These are phyloP conservation scores for Pythium plurisporium DNA, from an alignment of 352 stramenopile genomes.

Conservation along the genomic window DNA sequence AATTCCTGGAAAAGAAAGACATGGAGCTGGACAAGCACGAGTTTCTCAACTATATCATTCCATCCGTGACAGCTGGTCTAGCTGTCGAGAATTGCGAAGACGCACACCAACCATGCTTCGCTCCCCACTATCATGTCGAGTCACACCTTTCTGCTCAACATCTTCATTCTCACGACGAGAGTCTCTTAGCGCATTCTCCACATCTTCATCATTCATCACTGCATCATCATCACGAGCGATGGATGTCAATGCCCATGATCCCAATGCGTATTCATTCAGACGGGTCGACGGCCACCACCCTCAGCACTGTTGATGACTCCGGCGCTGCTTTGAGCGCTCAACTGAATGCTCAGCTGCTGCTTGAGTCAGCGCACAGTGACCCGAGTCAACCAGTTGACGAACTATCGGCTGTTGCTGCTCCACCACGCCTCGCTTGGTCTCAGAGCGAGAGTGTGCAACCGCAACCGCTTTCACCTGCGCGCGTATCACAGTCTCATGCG, in stretches of 20 bases:
- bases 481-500: conserved; percentile 10
- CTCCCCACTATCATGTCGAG: conserved; percentile 13
- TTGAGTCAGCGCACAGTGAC: conserved; percentile 22
- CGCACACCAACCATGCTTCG: conserved; percentile 7
- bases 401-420: no score
- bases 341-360: conserved; percentile 4
- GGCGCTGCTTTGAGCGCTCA: not conserved
- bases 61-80: conserved; percentile 68
- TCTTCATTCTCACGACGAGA: conserved; percentile 10
- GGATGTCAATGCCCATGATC: conserved; percentile 22
- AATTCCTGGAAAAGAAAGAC: conserved; percentile 80
- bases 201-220: conserved; percentile 24
- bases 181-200: conserved; percentile 15
- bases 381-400: not conserved
- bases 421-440: conserved; percentile 21
- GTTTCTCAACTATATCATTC: conserved; percentile 79
- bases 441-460: conserved; percentile 40
- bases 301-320: not conserved
- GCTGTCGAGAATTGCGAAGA: conserved; percentile 35
- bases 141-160: conserved; percentile 1
- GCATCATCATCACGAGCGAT: conserved; percentile 21
- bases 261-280: not conserved
- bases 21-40: conserved; percentile 81
- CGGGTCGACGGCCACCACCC: not conserved
- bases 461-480: not conserved